Percentiles rank a stretch among this genome's conserved stretches.
These are phyloP conservation scores for Astrocystis sublimbata DNA, from an alignment of 495 filamentous ascomycete genomes.

Conservation along the genomic window DNA sequence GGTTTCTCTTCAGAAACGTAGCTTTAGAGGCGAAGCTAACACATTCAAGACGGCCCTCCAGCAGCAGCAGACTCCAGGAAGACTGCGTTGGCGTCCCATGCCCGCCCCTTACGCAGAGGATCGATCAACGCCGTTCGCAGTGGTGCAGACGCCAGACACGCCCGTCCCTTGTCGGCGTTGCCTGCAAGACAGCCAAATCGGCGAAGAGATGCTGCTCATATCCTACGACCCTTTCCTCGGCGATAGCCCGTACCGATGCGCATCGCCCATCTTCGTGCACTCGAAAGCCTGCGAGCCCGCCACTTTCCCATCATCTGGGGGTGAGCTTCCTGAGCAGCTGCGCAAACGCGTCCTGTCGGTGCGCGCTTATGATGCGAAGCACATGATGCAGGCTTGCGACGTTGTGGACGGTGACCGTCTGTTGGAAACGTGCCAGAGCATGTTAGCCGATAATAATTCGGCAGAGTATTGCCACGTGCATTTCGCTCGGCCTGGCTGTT, in stretches of 20 bases:
- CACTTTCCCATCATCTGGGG: background rate
- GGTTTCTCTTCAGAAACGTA: background rate
- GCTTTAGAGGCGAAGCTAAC: background rate
- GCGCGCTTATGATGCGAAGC: slow-evolving; percentile 6
- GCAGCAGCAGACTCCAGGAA: background rate
- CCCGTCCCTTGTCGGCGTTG: slow-evolving; percentile 14
- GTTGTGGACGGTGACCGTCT: slow-evolving; percentile 8
- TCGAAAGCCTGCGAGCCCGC: slow-evolving; percentile 4
- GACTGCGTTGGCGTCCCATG: background rate
- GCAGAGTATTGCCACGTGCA: slow-evolving; percentile 17
- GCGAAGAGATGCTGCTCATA: slow-evolving; percentile 15
- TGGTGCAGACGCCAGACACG: background rate
- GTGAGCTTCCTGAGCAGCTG: slow-evolving; percentile 1
- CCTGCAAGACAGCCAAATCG: slow-evolving; percentile 2
- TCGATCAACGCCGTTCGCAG: background rate
- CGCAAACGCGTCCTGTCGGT: background rate
- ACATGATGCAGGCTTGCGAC: slow-evolving; percentile 7
- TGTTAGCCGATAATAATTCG: slow-evolving; percentile 1
- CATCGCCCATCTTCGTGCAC: slow-evolving; percentile 14
- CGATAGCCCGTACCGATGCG: slow-evolving; percentile 13
- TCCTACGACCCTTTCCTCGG: slow-evolving; percentile 20
- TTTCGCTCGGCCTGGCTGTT: slow-evolving; percentile 8
- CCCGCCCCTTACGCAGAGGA: slow-evolving; percentile 3
- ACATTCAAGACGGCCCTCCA: background rate
- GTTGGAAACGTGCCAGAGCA: slow-evolving; percentile 2